Evolutionary conservation across 1,284 basidiomycete species (phyloP).

Genomic region (Filobasidium uniguttulatum): DNA sequence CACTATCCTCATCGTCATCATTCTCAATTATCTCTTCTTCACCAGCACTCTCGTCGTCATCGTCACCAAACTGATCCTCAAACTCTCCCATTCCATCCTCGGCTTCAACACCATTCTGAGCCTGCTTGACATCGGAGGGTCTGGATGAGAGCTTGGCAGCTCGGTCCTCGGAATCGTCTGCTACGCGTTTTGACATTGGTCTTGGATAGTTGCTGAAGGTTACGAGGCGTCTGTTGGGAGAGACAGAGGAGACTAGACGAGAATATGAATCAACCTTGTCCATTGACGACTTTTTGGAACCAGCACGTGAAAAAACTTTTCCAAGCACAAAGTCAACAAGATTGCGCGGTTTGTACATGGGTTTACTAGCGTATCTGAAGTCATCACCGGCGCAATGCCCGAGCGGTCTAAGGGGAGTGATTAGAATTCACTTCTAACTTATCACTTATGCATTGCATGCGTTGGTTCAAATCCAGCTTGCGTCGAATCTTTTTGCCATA

Average conservation of each 20-base stretch:
- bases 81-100: conserved; percentile 46
- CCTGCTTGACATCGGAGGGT: conserved; percentile 13
- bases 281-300: not conserved
- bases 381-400: not conserved
- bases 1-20: conserved; percentile 25
- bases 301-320: not conserved
- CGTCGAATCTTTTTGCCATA: not conserved
- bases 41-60: conserved; percentile 37
- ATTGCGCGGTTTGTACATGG: not conserved
- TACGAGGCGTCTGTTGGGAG: not conserved
- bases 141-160: conserved; percentile 15
- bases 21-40: conserved; percentile 27
- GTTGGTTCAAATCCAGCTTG: conserved; percentile 1
- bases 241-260: not conserved
- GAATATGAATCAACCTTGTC: too few species aligned
- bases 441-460: conserved; percentile 3
- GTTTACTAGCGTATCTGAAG: not conserved
- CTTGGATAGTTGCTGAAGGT: not conserved
- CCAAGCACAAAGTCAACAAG: not conserved
- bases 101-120: conserved; percentile 22
- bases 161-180: conserved; percentile 29
- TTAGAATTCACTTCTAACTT: not conserved
- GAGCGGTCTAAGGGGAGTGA: conserved; percentile 2
- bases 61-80: conserved; percentile 46
- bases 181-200: conserved; percentile 25